Conservation (phyloP, 306 rosid species). For the Acacia melanoxylon region DNA sequence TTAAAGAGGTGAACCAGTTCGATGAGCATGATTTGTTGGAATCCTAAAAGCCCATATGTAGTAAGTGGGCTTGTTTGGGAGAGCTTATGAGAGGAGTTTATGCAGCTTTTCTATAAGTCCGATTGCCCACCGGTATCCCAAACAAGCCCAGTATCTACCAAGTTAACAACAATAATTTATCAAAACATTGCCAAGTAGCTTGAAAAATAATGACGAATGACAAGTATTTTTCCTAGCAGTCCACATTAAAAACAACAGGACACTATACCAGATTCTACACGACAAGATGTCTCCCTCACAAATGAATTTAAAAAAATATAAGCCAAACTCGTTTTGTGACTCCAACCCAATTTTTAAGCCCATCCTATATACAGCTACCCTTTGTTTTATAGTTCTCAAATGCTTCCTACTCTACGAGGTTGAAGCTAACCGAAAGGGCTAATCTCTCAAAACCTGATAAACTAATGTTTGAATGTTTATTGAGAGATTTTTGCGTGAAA, state of each 20-base stretch:
- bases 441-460: too few species aligned
- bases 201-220: conserved; percentile 4
- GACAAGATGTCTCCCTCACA: conserved; percentile 21
- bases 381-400: conserved; percentile 13
- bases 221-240: background rate
- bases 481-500: too few species aligned
- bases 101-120: too few species aligned
- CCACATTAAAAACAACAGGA: background rate
- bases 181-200: conserved; percentile 15
- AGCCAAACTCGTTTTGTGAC: conserved; percentile 1
- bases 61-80: too few species aligned
- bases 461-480: too few species aligned
- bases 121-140: too few species aligned
- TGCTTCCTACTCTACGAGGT: too few species aligned
- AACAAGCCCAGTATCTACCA: too few species aligned
- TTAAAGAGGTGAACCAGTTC: background rate
- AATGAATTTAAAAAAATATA: background rate
- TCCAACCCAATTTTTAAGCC: background rate
- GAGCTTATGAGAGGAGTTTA: too few species aligned
- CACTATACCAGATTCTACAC: background rate
- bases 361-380: background rate
- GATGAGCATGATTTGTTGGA: conserved; percentile 12
- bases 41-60: background rate
- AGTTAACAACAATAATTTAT: conserved; percentile 3
- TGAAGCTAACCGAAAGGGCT: too few species aligned